phyloP scores from a whole-genome alignment of 192 early-diverging fungal species.

The Ramicandelaber brevisporus region DNA sequence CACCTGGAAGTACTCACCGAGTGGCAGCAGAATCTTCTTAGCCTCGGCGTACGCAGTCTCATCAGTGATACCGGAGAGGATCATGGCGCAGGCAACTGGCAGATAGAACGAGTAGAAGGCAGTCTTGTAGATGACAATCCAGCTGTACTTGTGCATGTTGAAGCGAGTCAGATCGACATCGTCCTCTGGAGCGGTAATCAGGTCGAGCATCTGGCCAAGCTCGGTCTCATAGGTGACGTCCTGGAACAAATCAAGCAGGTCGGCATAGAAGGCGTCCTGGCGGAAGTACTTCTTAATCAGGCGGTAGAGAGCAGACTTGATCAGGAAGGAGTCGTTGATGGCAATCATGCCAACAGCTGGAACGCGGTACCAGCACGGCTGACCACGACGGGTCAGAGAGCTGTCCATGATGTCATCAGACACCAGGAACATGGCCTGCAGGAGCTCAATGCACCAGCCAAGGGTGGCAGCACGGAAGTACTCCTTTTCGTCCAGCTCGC shows the following conservation, averaged over 20 bases:
- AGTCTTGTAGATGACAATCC: slow-evolving; percentile 96
- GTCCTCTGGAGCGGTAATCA: slow-evolving; percentile 96
- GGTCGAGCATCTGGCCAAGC: slow-evolving; percentile 88
- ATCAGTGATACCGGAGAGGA: slow-evolving; percentile 63
- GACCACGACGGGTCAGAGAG: slow-evolving; percentile 83
- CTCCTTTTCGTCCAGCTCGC: slow-evolving; percentile 43
- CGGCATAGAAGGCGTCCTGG: slow-evolving; percentile 57
- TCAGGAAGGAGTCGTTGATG: slow-evolving; percentile 90
- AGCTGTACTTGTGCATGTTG: slow-evolving; percentile 71
- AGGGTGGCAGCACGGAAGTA: slow-evolving; percentile 66
- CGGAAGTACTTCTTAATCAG: slow-evolving; percentile 90
- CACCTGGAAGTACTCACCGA: slow-evolving; percentile 97
- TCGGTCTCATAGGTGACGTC: slow-evolving; percentile 93
- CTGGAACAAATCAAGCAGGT: slow-evolving; percentile 82
- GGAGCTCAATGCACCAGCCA: slow-evolving; percentile 91
- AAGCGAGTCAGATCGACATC: slow-evolving; percentile 78
- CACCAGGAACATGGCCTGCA: slow-evolving; percentile 96
- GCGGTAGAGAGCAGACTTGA: slow-evolving; percentile 79
- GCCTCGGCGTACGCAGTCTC: slow-evolving; percentile 60
- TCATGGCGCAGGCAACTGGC: slow-evolving; percentile 83
- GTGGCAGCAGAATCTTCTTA: slow-evolving; percentile 61
- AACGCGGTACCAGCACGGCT: slow-evolving; percentile 89
- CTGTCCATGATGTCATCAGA: slow-evolving; percentile 98
- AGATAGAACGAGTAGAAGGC: slow-evolving; percentile 99
- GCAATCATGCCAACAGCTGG: slow-evolving; percentile 65